Conservation (phyloP, 495 filamentous ascomycete genomes). For the Echria macrotheca region DNA sequence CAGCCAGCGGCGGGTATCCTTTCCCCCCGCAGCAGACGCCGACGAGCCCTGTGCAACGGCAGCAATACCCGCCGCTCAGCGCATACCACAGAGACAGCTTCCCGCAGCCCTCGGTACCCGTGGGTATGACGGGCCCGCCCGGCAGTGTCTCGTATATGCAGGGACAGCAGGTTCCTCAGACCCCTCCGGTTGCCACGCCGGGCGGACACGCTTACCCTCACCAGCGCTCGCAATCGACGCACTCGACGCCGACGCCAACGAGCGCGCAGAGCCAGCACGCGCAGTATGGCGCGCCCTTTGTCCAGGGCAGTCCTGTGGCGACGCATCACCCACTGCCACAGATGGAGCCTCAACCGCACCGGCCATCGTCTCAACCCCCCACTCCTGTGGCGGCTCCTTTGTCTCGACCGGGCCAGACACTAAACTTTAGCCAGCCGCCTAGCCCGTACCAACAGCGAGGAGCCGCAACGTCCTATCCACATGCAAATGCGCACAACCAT, state of each 20-base stretch:
- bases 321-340: conserved; percentile 39
- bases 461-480: conserved; percentile 31
- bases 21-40: conserved; percentile 51
- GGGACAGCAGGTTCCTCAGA: conserved; percentile 44
- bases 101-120: conserved; percentile 33
- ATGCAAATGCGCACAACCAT: conserved; percentile 24
- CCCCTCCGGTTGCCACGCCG: conserved; percentile 43
- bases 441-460: conserved; percentile 52
- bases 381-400: conserved; percentile 51
- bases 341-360: conserved; percentile 35
- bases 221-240: conserved; percentile 43
- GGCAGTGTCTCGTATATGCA: conserved; percentile 37
- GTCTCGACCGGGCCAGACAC: conserved; percentile 30
- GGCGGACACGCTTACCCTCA: conserved; percentile 39
- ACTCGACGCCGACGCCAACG: conserved; percentile 52
- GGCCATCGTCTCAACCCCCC: conserved; percentile 49
- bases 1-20: conserved; percentile 45
- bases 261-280: conserved; percentile 50
- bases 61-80: conserved; percentile 37
- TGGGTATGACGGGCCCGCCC: conserved; percentile 39
- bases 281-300: conserved; percentile 42
- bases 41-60: conserved; percentile 45
- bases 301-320: conserved; percentile 51
- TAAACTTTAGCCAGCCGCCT: conserved; percentile 31
- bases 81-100: conserved; percentile 46